These are phyloP conservation scores for Papiliotrema laurentii DNA, from an alignment of 1,284 basidiomycete species.

Conservation along the genomic window DNA sequence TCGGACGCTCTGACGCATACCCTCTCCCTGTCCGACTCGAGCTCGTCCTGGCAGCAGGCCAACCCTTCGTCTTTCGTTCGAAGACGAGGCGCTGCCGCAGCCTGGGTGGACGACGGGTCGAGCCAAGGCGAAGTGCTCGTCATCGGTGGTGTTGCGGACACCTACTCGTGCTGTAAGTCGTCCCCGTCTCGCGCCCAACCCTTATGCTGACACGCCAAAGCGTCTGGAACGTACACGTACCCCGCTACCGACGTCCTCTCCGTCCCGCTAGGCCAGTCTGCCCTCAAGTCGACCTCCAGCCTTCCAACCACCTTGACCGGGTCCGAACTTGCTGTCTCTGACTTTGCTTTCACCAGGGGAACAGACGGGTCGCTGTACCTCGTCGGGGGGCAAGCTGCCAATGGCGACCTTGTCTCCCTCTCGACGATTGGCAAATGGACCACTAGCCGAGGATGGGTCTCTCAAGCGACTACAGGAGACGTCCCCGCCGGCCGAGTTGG, in stretches of 20 bases:
- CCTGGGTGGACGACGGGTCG: constrained; percentile 21
- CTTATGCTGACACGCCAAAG: constrained; percentile 4
- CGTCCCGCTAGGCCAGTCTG: constrained; percentile 24
- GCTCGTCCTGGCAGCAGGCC: constrained; percentile 27
- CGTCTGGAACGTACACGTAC: constrained; percentile 31
- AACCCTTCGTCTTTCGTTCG: constrained; percentile 28
- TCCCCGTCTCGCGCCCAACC: not conserved
- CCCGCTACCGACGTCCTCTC: constrained; percentile 34
- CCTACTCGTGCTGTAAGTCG: constrained; percentile 39
- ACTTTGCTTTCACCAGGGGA: constrained; percentile 37
- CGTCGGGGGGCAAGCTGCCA: constrained; percentile 36
- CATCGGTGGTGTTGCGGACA: constrained; percentile 44
- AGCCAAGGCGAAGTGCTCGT: constrained; percentile 31
- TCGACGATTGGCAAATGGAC: constrained; percentile 39
- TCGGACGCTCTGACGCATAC: constrained; percentile 37
- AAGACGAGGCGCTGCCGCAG: constrained; percentile 35
- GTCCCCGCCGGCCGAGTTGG: constrained; percentile 41
- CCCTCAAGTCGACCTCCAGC: constrained; percentile 20
- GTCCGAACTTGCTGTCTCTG: constrained; percentile 36
- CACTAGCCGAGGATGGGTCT: constrained; percentile 31
- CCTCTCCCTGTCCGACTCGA: constrained; percentile 19
- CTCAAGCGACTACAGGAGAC: constrained; percentile 34
- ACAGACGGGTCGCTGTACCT: constrained; percentile 36
- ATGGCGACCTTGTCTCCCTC: constrained; percentile 33
- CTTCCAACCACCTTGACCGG: constrained; percentile 35